These are phyloP conservation scores for Ormosia emarginata DNA, from an alignment of 306 rosid species.

Conservation along the genomic window DNA sequence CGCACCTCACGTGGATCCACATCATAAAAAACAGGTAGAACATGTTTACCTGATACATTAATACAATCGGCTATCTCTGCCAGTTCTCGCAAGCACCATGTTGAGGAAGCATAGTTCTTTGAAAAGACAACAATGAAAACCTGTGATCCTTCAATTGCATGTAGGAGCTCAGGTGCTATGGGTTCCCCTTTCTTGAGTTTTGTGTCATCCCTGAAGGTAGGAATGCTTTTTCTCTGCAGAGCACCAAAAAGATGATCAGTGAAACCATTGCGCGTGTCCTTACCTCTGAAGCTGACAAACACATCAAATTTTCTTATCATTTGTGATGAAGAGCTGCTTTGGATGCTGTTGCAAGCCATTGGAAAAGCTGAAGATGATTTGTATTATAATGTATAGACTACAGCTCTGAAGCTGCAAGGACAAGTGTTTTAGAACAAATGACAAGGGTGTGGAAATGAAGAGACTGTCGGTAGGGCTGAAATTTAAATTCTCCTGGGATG, in stretches of 20 bases:
- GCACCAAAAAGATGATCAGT: not conserved
- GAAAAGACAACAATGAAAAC: not conserved
- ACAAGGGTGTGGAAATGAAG: too few species aligned
- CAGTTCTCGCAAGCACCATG: not conserved
- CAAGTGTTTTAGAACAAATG: too few species aligned
- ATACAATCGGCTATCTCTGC: not conserved
- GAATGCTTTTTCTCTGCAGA: not conserved
- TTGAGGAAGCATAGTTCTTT: not conserved
- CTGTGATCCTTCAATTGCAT: not conserved
- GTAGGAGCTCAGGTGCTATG: not conserved
- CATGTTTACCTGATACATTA: not conserved
- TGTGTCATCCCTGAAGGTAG: not conserved
- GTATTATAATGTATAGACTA: too few species aligned
- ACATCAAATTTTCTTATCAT: not conserved
- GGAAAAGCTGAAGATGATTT: not conserved
- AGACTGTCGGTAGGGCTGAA: too few species aligned
- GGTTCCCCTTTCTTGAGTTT: not conserved
- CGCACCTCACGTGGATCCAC: not conserved
- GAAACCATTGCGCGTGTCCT: not conserved
- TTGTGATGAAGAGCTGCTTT: not conserved
- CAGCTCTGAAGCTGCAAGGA: too few species aligned
- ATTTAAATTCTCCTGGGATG: too few species aligned
- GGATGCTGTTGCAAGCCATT: not conserved
- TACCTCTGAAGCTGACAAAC: not conserved
- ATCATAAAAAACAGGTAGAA: not conserved